These are phyloP conservation scores for Neurospora sp. DNA, from an alignment of 2,329 filamentous ascomycete genomes.

Conservation along the genomic window DNA sequence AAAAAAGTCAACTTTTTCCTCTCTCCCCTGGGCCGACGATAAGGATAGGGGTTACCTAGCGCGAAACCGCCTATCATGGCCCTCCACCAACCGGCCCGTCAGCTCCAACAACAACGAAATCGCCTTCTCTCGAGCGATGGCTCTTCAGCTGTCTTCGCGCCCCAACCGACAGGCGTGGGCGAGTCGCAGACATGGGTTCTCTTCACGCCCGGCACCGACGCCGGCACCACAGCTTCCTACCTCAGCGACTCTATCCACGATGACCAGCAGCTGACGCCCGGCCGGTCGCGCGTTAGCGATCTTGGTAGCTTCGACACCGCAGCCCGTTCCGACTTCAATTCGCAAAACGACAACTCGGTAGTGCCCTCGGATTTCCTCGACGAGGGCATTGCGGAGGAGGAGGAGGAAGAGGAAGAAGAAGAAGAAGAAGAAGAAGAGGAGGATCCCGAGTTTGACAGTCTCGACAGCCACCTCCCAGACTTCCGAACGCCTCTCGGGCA, in stretches of 20 bases:
- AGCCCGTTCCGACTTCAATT: conserved; percentile 47
- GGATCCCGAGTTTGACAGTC: conserved; percentile 76
- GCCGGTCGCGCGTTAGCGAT: conserved; percentile 66
- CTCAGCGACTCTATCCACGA: conserved; percentile 54
- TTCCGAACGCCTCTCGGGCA: conserved; percentile 55
- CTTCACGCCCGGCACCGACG: conserved; percentile 66
- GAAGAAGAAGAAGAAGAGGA: conserved; percentile 43
- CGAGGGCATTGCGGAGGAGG: conserved; percentile 30
- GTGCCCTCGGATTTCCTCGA: conserved; percentile 24
- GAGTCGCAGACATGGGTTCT: conserved; percentile 93
- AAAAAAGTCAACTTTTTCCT: background rate
- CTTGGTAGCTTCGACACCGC: conserved; percentile 67
- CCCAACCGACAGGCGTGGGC: conserved; percentile 34
- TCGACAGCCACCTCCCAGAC: conserved; percentile 84
- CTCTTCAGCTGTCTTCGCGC: conserved; percentile 24
- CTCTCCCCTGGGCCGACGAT: background rate
- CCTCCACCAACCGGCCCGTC: conserved; percentile 50
- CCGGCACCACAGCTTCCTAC: conserved; percentile 51
- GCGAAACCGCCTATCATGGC: conserved; percentile 25
- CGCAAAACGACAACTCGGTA: conserved; percentile 24
- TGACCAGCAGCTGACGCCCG: conserved; percentile 55
- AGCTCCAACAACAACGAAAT: conserved; percentile 38
- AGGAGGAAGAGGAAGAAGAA: conserved; percentile 26
- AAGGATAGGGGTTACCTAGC: background rate
- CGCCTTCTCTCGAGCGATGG: conserved; percentile 29